phyloP scores from a whole-genome alignment of 805 yeast species.

The Zygoascus flipseniorum region DNA sequence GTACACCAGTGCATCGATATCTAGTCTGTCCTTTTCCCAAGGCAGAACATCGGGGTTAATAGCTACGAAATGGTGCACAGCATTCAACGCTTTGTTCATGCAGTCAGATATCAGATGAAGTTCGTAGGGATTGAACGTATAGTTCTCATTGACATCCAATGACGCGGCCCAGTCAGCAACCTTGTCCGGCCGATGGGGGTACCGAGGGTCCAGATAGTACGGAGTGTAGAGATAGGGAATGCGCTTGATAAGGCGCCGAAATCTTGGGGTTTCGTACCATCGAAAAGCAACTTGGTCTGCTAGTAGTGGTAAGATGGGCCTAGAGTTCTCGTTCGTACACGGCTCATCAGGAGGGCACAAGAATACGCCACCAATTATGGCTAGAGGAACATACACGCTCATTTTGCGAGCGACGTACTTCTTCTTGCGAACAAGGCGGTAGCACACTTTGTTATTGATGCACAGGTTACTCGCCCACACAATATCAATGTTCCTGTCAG shows the following conservation, averaged over 20 bases:
- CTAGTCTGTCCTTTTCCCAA: constrained; percentile 19
- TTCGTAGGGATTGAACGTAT: constrained; percentile 36
- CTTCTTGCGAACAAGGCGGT: constrained; percentile 51
- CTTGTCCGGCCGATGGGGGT: constrained; percentile 11
- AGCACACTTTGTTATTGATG: constrained; percentile 31
- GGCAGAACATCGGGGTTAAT: constrained; percentile 10
- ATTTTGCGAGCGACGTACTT: constrained; percentile 41
- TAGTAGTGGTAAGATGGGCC: constrained; percentile 48
- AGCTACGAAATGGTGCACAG: constrained; percentile 10
- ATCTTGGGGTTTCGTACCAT: constrained; percentile 31
- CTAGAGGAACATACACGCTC: constrained; percentile 44
- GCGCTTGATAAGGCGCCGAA: constrained; percentile 31
- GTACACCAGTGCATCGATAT: background rate
- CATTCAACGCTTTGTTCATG: constrained; percentile 20
- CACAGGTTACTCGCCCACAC: constrained; percentile 36
- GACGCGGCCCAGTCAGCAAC: constrained; percentile 39
- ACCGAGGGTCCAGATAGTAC: constrained; percentile 23
- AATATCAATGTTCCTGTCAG: constrained; percentile 33
- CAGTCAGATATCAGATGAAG: constrained; percentile 25
- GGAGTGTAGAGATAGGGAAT: constrained; percentile 56
- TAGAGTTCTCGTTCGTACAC: constrained; percentile 21
- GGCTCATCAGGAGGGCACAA: constrained; percentile 33
- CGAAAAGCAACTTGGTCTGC: constrained; percentile 46
- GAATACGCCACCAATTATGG: constrained; percentile 58
- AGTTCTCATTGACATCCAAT: constrained; percentile 43